Evolutionary conservation across 2,329 filamentous ascomycete species (phyloP).

Genomic region (Fusarium sacchari): DNA sequence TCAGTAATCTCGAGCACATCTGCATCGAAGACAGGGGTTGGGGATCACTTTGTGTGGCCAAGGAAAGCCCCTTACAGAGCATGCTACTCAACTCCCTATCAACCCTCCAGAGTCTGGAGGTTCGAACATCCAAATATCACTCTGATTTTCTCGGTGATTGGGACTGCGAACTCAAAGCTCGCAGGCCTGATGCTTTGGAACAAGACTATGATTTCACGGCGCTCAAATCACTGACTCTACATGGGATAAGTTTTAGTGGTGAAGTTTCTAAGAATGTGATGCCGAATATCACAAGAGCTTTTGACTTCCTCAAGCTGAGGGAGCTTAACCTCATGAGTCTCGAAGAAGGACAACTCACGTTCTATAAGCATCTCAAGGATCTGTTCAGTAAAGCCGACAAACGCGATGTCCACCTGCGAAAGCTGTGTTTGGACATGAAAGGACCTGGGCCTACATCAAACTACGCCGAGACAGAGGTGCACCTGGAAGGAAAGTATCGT

Average conservation of each 20-base stretch:
- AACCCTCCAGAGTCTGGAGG: background rate
- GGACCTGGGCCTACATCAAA: rapidly evolving
- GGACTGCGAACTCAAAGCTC: background rate
- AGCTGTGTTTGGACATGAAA: background rate
- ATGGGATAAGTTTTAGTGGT: rapidly evolving
- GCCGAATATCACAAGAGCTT: background rate
- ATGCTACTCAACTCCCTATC: conserved; percentile 2
- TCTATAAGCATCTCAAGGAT: background rate
- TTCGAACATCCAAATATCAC: background rate
- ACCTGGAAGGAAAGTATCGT: background rate
- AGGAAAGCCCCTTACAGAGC: background rate
- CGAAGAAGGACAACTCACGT: rapidly evolving
- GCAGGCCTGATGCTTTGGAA: background rate
- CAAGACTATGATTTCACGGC: background rate
- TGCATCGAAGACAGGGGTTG: background rate
- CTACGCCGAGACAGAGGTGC: background rate
- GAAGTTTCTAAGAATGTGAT: rapidly evolving
- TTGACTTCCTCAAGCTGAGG: conserved; percentile 5
- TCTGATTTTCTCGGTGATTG: background rate
- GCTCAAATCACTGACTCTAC: background rate
- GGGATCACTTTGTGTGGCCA: background rate
- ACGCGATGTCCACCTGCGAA: background rate
- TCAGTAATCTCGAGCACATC: conserved; percentile 6
- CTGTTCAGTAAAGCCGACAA: background rate
- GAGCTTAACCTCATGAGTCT: background rate